Base-by-base conservation (phyloP, 1,284 basidiomycete species). In the Sporisorium graminicola region DNA sequence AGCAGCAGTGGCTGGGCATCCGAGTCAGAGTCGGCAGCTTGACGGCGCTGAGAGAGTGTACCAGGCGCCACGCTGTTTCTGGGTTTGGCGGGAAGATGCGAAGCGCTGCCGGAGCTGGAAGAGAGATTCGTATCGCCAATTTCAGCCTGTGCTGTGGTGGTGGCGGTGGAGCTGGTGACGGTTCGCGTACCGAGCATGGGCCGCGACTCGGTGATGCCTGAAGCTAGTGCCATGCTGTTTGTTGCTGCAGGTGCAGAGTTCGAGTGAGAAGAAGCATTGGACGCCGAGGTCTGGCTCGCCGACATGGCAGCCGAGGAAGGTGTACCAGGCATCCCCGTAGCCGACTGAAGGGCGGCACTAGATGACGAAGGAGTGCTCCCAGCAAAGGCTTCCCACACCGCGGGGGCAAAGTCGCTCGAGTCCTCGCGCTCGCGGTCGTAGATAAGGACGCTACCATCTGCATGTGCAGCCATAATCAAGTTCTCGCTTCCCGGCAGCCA, bases 371-470 rank as follows among this genome's bases (percentile, higher is more conserved):
- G 66, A 26, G 67, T 56, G 24, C 52, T 52, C 8, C 24, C 59
- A 5, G 57, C 35, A 42, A 61, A 60, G 1, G 64, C 63, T 14
- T 75, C 58, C 74, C 74, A 76, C 3, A 56, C 43, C 0, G 68
- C 68, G 9, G 74, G 68, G 2, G 53, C 29, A 44, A 72, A 60
- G 50, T 68, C 68, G 40, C 59, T 61, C 33, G 92, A 92, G 79
- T 97, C 94, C 65, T 95, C 94, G 33, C 93, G 91, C 78, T 94
- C 93, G 78, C 92, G 92, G 85, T 95, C 94, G 82, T 94, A 95
- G 24, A 94, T 89, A 40, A 94, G 89, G 67, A 96, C 91, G 8
- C 92, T 91, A 2, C 94, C 94, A 81, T 98, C 94, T 16, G 91
- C 92, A 83, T 97, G 94, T 3, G 93, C 92, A n/a, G 92, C 94